Evolutionary conservation across 2,329 filamentous ascomycete genomes (phyloP).

Genomic region (Sporothrix euskadiensis): DNA sequence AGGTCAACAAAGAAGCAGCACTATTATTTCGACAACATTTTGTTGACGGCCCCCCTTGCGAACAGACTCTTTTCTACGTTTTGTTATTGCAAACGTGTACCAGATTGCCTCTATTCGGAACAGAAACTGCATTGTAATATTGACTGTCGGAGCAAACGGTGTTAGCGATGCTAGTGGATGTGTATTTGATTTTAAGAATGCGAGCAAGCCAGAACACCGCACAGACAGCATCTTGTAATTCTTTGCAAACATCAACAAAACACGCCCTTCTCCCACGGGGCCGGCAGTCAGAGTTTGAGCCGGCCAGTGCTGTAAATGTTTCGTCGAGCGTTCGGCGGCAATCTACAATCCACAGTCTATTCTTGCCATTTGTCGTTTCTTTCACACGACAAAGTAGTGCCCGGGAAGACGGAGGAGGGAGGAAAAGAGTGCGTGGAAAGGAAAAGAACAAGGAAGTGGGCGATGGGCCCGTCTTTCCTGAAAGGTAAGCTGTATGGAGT

Average conservation of each 20-base stretch:
- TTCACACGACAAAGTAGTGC: constrained; percentile 1
- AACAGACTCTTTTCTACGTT: background rate
- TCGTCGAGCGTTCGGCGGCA: background rate
- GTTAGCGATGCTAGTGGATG: background rate
- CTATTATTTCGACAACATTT: background rate
- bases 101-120: background rate
- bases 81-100: background rate
- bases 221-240: background rate
- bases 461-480: constrained; percentile 20
- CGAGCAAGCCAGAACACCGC: background rate
- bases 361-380: constrained; percentile 3
- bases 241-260: background rate
- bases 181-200: background rate
- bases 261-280: background rate
- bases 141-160: background rate
- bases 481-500: background rate
- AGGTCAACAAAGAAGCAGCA: background rate
- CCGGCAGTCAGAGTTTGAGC: background rate
- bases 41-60: background rate
- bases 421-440: background rate
- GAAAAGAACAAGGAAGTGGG: background rate
- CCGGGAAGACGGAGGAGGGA: background rate
- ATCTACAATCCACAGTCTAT: background rate
- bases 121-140: background rate
- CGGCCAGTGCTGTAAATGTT: background rate